phyloP scores from a whole-genome alignment of 495 filamentous ascomycete genomes.

The Niebla homalea region DNA sequence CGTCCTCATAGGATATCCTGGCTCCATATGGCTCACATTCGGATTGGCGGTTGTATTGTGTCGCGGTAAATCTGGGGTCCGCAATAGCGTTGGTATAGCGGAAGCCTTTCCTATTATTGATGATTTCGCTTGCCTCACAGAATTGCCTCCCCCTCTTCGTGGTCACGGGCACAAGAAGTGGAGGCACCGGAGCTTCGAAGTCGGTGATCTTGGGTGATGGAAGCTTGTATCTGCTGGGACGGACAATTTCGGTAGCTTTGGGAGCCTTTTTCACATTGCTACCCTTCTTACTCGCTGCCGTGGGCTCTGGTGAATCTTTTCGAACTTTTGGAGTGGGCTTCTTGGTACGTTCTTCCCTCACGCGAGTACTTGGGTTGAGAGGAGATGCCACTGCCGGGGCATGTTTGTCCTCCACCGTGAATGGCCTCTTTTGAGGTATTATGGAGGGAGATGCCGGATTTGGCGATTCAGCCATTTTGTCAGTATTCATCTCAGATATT shows the following conservation, averaged over 20 bases:
- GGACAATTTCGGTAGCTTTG: slow-evolving; percentile 15
- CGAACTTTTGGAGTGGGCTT: slow-evolving; percentile 21
- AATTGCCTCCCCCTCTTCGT: slow-evolving; percentile 35
- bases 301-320: slow-evolving; percentile 3
- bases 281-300: not conserved
- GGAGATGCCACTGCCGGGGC: slow-evolving; percentile 46
- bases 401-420: slow-evolving; percentile 20
- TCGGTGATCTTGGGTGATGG: slow-evolving; percentile 43
- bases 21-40: slow-evolving; percentile 70
- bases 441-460: not conserved
- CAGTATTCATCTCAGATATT: too few species aligned
- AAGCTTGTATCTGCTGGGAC: slow-evolving; percentile 44
- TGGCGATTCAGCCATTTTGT: not conserved
- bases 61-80: slow-evolving; percentile 71
- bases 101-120: slow-evolving; percentile 82
- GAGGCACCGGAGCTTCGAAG: slow-evolving; percentile 43
- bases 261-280: slow-evolving; percentile 21
- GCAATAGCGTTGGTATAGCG: slow-evolving; percentile 86
- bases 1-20: slow-evolving; percentile 84
- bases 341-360: slow-evolving; percentile 28
- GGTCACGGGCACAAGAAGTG: slow-evolving; percentile 33
- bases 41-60: slow-evolving; percentile 78
- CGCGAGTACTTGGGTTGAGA: slow-evolving; percentile 42
- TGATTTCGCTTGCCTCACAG: slow-evolving; percentile 42
- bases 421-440: not conserved